Conservation (phyloP, 164 flowering plant species). For the Tetracentron sinense region DNA sequence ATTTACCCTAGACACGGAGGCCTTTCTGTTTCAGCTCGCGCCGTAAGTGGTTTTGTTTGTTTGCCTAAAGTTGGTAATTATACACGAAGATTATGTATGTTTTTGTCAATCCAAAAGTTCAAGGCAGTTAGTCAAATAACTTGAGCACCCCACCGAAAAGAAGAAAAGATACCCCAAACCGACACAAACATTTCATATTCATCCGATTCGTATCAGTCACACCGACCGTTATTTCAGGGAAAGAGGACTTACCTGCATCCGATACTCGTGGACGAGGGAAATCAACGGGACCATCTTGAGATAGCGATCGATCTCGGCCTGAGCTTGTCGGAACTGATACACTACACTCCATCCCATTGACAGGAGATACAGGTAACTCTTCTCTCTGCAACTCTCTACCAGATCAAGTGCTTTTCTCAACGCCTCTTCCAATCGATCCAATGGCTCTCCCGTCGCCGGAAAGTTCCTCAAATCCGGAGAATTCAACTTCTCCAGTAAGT, state of each 20-base stretch:
- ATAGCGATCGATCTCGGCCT: slow-evolving; percentile 43
- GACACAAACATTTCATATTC: too few species aligned
- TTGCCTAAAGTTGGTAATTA: too few species aligned
- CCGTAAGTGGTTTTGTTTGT: too few species aligned
- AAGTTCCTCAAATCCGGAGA: slow-evolving; percentile 26
- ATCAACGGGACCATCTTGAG: slow-evolving; percentile 34
- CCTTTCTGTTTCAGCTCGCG: too few species aligned
- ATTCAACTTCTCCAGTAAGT: slow-evolving; percentile 39
- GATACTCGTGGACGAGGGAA: slow-evolving; percentile 31
- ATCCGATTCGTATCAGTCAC: too few species aligned
- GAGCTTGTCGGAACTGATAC: slow-evolving; percentile 37
- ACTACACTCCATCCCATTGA: slow-evolving; percentile 52
- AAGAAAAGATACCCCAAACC: too few species aligned
- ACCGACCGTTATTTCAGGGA: not conserved
- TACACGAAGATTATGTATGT: too few species aligned
- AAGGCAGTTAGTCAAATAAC: too few species aligned
- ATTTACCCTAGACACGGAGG: too few species aligned
- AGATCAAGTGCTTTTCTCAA: slow-evolving; percentile 23
- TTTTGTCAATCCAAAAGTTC: too few species aligned
- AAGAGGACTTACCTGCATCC: slow-evolving; percentile 25
- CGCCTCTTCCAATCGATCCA: slow-evolving; percentile 36
- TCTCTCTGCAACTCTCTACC: slow-evolving; percentile 35
- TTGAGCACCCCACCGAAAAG: not conserved
- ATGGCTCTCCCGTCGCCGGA: slow-evolving; percentile 36
- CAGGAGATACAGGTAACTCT: slow-evolving; percentile 41